phyloP scores from a whole-genome alignment of 2,329 filamentous ascomycete species.

The Colletotrichum falcatum region DNA sequence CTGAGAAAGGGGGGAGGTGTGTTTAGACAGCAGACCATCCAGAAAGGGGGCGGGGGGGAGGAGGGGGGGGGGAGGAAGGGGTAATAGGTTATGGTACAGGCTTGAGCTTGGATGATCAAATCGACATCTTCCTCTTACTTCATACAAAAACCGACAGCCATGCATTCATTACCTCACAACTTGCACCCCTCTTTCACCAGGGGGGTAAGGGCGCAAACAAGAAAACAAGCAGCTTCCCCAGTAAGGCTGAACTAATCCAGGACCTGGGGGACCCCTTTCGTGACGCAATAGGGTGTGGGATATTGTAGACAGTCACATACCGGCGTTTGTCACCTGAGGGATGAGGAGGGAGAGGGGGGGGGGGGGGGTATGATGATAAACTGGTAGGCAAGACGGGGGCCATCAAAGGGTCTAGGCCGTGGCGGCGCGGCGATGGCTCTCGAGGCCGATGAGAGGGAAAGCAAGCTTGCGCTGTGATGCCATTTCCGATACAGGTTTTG shows the following conservation, averaged over 20 bases:
- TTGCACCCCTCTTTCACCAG: background rate
- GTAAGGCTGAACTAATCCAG: conserved; percentile 20
- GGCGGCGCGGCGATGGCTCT: background rate
- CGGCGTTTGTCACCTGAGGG: background rate
- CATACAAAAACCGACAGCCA: background rate
- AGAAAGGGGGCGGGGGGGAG: background rate
- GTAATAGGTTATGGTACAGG: background rate
- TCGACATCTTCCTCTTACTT: background rate
- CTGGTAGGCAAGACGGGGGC: background rate
- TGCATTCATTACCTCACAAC: conserved; percentile 37
- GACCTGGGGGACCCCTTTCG: conserved; percentile 2
- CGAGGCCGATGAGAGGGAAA: background rate
- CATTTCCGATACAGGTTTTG: conserved; percentile 29
- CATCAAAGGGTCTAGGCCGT: background rate
- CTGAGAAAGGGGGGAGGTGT: background rate
- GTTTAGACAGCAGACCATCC: background rate
- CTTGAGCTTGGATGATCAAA: background rate
- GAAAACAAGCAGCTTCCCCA: background rate
- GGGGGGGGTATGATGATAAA: too few species aligned
- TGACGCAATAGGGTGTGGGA: conserved; percentile 38
- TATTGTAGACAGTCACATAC: conserved; percentile 2
- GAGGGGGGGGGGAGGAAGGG: background rate
- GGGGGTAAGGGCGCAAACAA: background rate
- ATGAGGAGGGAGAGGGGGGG: background rate
- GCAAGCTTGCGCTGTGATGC: conserved; percentile 37